phyloP scores from a whole-genome alignment of 106 monocot species.

The Ottelia alismoides region DNA sequence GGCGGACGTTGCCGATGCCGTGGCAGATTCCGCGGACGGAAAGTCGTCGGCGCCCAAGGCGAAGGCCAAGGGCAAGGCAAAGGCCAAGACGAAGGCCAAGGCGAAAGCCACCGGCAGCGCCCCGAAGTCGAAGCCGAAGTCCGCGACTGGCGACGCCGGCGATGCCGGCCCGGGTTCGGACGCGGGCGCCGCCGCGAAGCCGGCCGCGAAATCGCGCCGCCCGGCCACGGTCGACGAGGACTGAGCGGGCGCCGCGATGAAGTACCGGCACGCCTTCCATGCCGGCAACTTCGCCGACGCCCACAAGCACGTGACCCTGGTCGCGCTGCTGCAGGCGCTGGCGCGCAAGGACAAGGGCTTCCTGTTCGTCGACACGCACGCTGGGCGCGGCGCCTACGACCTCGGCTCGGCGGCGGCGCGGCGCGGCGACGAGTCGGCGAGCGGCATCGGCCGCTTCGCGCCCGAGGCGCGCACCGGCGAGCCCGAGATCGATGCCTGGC shows the following conservation, averaged over 20 bases:
- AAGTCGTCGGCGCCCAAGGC: not conserved
- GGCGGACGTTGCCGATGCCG: not conserved
- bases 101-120: not conserved
- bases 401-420: no score
- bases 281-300: not conserved
- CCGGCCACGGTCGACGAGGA: not conserved
- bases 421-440: not conserved
- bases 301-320: not conserved
- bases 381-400: not conserved
- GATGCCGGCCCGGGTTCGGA: no score
- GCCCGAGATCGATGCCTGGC: not conserved
- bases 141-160: not conserved
- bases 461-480: not conserved
- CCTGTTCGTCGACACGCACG: not conserved
- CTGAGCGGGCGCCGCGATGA: not conserved
- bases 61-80: not conserved
- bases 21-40: not conserved
- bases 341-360: not conserved
- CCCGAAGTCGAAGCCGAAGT: not conserved
- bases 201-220: not conserved
- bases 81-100: not conserved
- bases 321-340: not conserved
- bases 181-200: not conserved
- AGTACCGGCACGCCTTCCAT: not conserved
- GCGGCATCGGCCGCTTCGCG: no score